phyloP scores from a whole-genome alignment of 495 filamentous ascomycete genomes.

The Polyplosphaeria fusca region DNA sequence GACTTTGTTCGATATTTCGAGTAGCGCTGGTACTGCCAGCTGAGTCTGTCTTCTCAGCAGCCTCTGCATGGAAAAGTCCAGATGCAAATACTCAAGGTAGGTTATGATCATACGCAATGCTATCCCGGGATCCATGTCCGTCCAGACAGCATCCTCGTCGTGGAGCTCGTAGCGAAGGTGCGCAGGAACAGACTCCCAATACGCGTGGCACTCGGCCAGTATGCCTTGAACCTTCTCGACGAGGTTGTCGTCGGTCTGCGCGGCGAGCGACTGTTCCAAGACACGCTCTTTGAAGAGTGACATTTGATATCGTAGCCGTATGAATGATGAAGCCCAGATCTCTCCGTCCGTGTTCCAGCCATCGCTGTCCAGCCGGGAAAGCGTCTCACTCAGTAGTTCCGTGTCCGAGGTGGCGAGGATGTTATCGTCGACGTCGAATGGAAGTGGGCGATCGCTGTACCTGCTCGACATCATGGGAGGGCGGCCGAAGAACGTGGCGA shows the following conservation, averaged over 20 bases:
- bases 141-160: conserved; percentile 21
- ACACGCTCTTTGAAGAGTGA: conserved; percentile 13
- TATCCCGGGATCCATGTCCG: background rate
- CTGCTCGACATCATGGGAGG: conserved; percentile 24
- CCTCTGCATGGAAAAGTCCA: conserved; percentile 26
- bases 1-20: conserved; percentile 28
- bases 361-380: conserved; percentile 13
- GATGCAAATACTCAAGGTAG: conserved; percentile 28
- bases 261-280: conserved; percentile 24
- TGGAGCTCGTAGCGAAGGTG: conserved; percentile 28
- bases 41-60: conserved; percentile 21
- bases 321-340: conserved; percentile 21
- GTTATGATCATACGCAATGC: conserved; percentile 22
- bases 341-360: conserved; percentile 26
- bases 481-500: conserved; percentile 30
- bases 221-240: conserved; percentile 14
- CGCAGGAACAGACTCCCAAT: conserved; percentile 21
- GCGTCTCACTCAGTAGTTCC: conserved; percentile 8
- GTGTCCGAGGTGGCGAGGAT: conserved; percentile 10
- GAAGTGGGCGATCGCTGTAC: conserved; percentile 20
- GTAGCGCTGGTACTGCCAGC: conserved; percentile 15
- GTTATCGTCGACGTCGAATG: conserved; percentile 25
- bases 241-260: conserved; percentile 8
- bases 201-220: conserved; percentile 1
- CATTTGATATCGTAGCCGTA: conserved; percentile 7